Percentiles rank a stretch among this genome's conserved stretches.
phyloP scores from a whole-genome alignment of 768 basidiomycete genomes.

The Suillus cothurnatus region DNA sequence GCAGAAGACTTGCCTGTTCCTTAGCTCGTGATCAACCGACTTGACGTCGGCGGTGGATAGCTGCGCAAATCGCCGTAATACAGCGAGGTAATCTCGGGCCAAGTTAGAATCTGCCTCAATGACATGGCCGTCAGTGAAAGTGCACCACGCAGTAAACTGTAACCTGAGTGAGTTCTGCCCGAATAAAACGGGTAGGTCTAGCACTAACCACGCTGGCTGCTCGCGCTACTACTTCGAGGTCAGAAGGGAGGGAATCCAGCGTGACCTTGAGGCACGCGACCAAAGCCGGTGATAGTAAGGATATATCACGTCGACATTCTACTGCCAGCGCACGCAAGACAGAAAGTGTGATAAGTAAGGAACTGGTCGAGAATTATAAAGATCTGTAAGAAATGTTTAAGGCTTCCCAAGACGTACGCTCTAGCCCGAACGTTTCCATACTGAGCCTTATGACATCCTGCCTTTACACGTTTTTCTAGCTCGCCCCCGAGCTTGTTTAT shows the following conservation, averaged over 20 bases:
- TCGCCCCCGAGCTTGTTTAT: conserved; percentile 75
- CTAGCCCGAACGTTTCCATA: conserved; percentile 73
- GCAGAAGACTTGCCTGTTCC: conserved; percentile 61
- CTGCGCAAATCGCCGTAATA: conserved; percentile 63
- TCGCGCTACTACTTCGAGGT: conserved; percentile 76
- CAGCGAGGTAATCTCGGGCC: conserved; percentile 69
- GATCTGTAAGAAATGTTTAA: conserved; percentile 3
- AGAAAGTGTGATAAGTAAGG: conserved; percentile 79
- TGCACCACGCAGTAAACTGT: conserved; percentile 90
- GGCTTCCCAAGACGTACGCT: conserved; percentile 57
- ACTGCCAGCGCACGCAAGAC: conserved; percentile 81
- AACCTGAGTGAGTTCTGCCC: conserved; percentile 1
- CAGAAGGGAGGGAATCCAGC: conserved; percentile 54
- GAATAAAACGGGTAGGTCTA: neutral
- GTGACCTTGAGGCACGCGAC: conserved; percentile 64
- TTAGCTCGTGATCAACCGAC: conserved; percentile 64
- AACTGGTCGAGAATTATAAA: conserved; percentile 40
- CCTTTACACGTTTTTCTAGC: conserved; percentile 70
- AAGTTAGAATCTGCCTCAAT: conserved; percentile 76
- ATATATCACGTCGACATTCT: conserved; percentile 85
- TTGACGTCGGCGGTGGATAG: conserved; percentile 54
- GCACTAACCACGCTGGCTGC: conserved; percentile 77
- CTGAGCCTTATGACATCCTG: conserved; percentile 68
- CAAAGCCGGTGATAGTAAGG: conserved; percentile 70
- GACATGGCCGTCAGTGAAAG: conserved; percentile 84